Percentiles rank a stretch among this genome's conserved stretches.
These are phyloP conservation scores for Graphium sp. DNA, from an alignment of 2,329 filamentous ascomycete genomes.

Conservation along the genomic window DNA sequence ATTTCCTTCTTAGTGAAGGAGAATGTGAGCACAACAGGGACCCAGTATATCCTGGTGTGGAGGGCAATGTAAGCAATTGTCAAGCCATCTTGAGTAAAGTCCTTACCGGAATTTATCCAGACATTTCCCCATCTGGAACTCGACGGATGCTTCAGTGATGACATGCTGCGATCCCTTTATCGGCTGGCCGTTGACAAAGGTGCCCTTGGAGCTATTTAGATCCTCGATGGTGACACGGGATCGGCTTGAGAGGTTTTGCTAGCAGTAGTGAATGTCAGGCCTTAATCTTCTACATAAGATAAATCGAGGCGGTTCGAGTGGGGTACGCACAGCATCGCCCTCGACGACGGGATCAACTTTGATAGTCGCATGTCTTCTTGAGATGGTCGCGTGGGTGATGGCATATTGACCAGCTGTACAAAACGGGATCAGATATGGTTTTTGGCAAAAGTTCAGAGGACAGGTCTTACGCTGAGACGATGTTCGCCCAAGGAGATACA, in stretches of 20 bases:
- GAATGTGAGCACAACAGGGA: constrained; percentile 66
- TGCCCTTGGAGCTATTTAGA: constrained; percentile 70
- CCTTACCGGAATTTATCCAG: constrained; percentile 41
- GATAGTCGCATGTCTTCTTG: constrained; percentile 73
- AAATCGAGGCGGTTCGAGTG: neutral
- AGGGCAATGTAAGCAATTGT: constrained; percentile 3
- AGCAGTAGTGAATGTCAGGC: neutral
- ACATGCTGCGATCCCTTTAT: constrained; percentile 44
- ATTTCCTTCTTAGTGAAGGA: constrained; percentile 57
- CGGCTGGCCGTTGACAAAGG: constrained; percentile 55
- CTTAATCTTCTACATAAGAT: neutral
- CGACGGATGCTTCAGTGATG: constrained; percentile 36
- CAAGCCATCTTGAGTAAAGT: constrained; percentile 5
- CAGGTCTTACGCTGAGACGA: constrained; percentile 38
- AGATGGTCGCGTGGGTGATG: constrained; percentile 54
- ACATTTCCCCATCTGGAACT: constrained; percentile 57
- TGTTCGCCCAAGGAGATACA: constrained; percentile 73
- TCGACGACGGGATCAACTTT: constrained; percentile 47
- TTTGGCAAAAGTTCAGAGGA: neutral
- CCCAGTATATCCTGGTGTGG: constrained; percentile 52
- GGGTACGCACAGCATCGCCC: constrained; percentile 44
- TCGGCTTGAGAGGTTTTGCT: constrained; percentile 46
- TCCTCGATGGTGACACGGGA: constrained; percentile 64
- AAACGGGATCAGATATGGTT: constrained; percentile 1
- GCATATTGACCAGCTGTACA: constrained; percentile 3